These are phyloP conservation scores for Wallemia hederae DNA, from an alignment of 1,284 basidiomycete species.

Conservation along the genomic window DNA sequence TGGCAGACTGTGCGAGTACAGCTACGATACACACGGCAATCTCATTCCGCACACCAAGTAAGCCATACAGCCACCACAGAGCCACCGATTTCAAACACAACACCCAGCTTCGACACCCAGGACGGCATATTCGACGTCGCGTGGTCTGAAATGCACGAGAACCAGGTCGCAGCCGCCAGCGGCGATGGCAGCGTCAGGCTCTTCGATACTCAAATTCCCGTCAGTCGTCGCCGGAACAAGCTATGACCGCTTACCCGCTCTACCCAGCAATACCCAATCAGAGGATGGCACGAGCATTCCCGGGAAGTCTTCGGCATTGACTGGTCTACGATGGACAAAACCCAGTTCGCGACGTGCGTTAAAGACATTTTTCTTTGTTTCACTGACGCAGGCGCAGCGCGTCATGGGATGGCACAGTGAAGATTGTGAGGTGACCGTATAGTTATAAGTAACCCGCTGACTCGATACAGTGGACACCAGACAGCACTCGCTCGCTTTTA, in stretches of 20 bases:
- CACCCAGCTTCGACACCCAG: constrained; percentile 61
- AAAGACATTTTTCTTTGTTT: no score
- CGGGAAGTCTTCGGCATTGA: constrained; percentile 83
- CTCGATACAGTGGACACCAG: constrained; percentile 49
- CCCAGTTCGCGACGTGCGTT: constrained; percentile 38
- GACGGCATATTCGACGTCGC: constrained; percentile 76
- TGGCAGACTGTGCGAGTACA: constrained; percentile 47
- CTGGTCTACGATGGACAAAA: constrained; percentile 86
- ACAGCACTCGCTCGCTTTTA: constrained; percentile 38
- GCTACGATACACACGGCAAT: constrained; percentile 23
- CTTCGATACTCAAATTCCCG: constrained; percentile 70
- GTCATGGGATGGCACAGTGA: constrained; percentile 68
- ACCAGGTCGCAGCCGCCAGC: constrained; percentile 17
- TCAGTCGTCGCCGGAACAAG: no score
- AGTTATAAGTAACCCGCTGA: not conserved
- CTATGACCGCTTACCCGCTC: not conserved
- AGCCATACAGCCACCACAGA: constrained; percentile 15
- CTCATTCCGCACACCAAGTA: constrained; percentile 36
- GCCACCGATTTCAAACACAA: no score
- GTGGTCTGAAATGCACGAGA: constrained; percentile 81
- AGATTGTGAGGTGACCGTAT: constrained; percentile 33
- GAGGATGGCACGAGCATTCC: constrained; percentile 74
- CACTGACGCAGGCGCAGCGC: not conserved
- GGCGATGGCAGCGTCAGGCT: constrained; percentile 26
- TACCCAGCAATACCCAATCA: constrained; percentile 51